Evolutionary conservation across 2,329 filamentous ascomycete species (phyloP).

Genomic region (Neophaeococcomyces aloes): DNA sequence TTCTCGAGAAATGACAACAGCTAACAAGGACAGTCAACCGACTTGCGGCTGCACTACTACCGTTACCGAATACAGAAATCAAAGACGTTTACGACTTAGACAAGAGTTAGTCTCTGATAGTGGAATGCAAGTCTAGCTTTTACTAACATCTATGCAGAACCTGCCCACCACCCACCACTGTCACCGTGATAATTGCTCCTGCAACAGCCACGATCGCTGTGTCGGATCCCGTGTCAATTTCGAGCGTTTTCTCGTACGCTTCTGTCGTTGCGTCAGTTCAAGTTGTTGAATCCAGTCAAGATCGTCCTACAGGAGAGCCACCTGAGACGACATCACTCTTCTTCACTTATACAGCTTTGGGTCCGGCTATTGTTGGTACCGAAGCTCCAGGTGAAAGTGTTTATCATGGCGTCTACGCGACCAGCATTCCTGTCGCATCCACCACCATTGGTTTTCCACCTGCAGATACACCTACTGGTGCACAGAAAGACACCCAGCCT

Average conservation of each 20-base stretch:
- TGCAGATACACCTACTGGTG: background rate
- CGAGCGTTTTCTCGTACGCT: constrained; percentile 11
- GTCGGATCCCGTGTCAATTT: constrained; percentile 15
- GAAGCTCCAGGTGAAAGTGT: constrained; percentile 12
- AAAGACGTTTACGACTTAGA: background rate
- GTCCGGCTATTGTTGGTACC: constrained; percentile 18
- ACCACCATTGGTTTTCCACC: constrained; percentile 5
- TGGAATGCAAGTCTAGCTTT: background rate
- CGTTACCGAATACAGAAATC: constrained; percentile 1
- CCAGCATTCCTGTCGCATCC: constrained; percentile 7
- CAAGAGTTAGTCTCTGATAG: constrained; percentile 1
- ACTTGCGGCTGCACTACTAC: constrained; percentile 5
- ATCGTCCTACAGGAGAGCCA: constrained; percentile 11
- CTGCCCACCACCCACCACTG: constrained; percentile 2
- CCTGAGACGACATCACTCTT: constrained; percentile 9
- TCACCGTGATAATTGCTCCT: constrained; percentile 14
- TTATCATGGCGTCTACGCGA: constrained; percentile 9
- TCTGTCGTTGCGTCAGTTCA: constrained; percentile 12
- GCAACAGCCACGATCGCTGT: constrained; percentile 16
- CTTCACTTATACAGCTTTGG: constrained; percentile 14
- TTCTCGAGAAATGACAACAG: background rate
- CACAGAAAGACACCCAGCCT: background rate
- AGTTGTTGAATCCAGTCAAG: constrained; percentile 12
- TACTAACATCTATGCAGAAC: constrained; percentile 1
- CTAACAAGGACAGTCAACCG: background rate